Base-by-base conservation (phyloP, 305 asterid species). In the Lippia alba region DNA sequence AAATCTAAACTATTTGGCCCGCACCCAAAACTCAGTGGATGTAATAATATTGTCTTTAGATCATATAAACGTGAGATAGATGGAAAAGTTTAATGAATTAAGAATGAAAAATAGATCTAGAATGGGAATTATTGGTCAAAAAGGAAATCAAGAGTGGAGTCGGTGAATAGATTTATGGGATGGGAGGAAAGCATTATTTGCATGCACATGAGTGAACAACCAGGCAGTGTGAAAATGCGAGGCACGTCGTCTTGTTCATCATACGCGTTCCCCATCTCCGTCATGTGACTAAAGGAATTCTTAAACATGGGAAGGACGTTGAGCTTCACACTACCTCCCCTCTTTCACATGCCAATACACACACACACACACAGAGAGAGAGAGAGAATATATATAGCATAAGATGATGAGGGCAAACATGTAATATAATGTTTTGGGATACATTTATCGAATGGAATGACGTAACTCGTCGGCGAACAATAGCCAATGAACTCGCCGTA, bases 121-220 rank as follows among this genome's bases (percentile, higher is more conserved):
- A 15, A 65, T 6, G 11, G 14, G 8, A 9, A 16, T 17, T 14
- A 12, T 12, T 20, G 58, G 6, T 1, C 45, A 6, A 12, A 33
- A 14, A 30, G 1, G 8, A 18, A 54, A 6, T 16, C 32, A 16
- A 39, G 24, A 24, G 6, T 7, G 6, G 24, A 57, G 76, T 70
- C 73, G 80, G 80, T 76, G 76, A 65, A 70, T 57, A 8, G 24
- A 54, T 69, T 36, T 30, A 46, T 32, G 30, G 30, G 1, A 24
- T 51, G 55, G 20, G 32, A 17, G 55, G 9, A 63, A 63, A 3
- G 64, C 7, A 48, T 10, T 14, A 39, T 24, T 10, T 34, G 18
- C 6, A 72, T 34, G 79, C 76, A 65, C 80, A 76, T 70, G 69
- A 54, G 64, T 57, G 46, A 8, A 69, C 63, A 51, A 14, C 53